phyloP scores from a whole-genome alignment of 2,329 filamentous ascomycete genomes.

The Geosmithia putterillii region DNA sequence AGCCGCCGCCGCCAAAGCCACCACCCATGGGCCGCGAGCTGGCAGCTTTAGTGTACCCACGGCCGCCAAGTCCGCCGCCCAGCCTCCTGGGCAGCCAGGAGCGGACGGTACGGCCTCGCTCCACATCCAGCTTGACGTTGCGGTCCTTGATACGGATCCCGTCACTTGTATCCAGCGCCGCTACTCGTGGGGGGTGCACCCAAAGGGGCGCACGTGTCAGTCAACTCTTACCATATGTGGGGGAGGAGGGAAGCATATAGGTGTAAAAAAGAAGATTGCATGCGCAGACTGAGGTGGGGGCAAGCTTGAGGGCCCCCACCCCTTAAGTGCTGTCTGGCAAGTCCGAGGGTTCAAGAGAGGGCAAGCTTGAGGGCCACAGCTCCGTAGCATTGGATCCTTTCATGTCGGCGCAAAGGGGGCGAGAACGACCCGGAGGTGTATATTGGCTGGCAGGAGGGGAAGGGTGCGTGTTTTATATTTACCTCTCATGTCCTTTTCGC shows the following conservation, averaged over 20 bases:
- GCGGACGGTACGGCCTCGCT: constrained; percentile 86
- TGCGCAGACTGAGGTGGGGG: constrained; percentile 26
- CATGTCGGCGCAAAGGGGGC: constrained; percentile 7
- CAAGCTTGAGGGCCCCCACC: constrained; percentile 41
- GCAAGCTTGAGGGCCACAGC: constrained; percentile 29
- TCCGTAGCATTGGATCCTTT: constrained; percentile 10
- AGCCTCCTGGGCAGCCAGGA: constrained; percentile 88
- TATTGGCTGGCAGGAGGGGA: constrained; percentile 15
- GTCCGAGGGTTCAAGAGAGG: constrained; percentile 21
- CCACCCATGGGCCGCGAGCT: constrained; percentile 53
- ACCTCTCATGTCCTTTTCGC: constrained; percentile 99
- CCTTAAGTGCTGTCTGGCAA: constrained; percentile 24
- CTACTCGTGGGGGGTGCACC: constrained; percentile 50
- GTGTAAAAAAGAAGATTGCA: constrained; percentile 15
- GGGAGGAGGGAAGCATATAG: constrained; percentile 10
- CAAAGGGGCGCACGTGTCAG: constrained; percentile 54
- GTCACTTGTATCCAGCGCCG: constrained; percentile 78
- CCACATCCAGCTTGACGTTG: constrained; percentile 84
- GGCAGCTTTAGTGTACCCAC: constrained; percentile 79
- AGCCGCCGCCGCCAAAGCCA: constrained; percentile 39
- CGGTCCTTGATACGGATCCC: constrained; percentile 87
- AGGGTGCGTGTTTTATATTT: constrained; percentile 25
- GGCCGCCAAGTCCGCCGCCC: constrained; percentile 82
- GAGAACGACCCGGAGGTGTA: constrained; percentile 2
- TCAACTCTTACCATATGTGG: constrained; percentile 43